phyloP scores from a whole-genome alignment of 2,329 filamentous ascomycete species.

The Exophiala dermatitidis region DNA sequence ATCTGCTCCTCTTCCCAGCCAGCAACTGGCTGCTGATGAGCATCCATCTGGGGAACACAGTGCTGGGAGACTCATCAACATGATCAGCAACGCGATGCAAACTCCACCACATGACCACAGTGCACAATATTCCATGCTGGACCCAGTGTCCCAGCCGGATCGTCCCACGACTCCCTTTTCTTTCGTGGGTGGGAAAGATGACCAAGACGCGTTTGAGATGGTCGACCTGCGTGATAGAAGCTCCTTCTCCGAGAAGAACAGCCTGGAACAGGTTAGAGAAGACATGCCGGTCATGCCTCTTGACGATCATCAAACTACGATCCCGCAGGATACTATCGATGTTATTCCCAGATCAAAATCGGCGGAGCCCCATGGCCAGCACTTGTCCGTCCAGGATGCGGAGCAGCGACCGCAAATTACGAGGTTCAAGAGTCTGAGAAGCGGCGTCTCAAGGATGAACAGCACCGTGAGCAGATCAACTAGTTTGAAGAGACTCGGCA shows the following conservation, averaged over 20 bases:
- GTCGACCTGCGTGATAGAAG: constrained; percentile 13
- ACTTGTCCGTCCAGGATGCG: constrained; percentile 12
- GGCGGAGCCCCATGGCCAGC: constrained; percentile 4
- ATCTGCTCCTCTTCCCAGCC: constrained; percentile 20
- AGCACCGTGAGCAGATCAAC: constrained; percentile 71
- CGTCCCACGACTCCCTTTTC: constrained; percentile 65
- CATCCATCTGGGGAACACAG: constrained; percentile 19
- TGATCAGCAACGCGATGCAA: constrained; percentile 23
- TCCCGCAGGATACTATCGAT: constrained; percentile 17
- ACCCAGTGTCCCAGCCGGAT: constrained; percentile 46
- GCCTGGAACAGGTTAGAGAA: constrained; percentile 9
- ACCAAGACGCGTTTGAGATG: constrained; percentile 25
- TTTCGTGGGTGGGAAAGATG: constrained; percentile 54
- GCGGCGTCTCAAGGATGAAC: constrained; percentile 20
- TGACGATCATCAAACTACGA: constrained; percentile 5
- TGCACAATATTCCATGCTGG: constrained; percentile 16
- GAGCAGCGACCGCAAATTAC: constrained; percentile 22
- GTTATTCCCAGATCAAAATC: constrained; percentile 15
- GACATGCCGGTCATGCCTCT: constrained; percentile 6
- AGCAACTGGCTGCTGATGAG: constrained; percentile 16
- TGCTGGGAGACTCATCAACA: constrained; percentile 22
- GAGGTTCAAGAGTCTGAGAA: constrained; percentile 26
- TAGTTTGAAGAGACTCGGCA: constrained; percentile 84
- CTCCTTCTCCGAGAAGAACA: constrained; percentile 11
- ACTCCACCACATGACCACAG: constrained; percentile 11